Base-by-base conservation (phyloP, 2,329 filamentous ascomycete genomes). In the Didymella exigua region DNA sequence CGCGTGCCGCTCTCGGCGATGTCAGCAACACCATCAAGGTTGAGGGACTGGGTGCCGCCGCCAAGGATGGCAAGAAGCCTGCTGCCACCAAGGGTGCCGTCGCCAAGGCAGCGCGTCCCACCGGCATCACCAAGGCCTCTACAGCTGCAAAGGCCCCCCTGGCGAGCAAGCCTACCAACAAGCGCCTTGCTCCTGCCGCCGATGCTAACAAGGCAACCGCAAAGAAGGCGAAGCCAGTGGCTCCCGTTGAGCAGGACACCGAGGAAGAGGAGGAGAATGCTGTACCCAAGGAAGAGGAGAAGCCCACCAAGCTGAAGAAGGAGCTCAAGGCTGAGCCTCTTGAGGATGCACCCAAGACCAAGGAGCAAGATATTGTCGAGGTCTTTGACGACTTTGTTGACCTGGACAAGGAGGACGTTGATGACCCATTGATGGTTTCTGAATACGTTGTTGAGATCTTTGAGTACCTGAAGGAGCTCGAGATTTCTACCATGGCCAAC, bases 371-470 rank as follows among this genome's bases (percentile, higher is more conserved):
- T 14, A 68, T 73, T 16, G 56, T 65, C 34, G 55, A 61, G 36
- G 24, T 72, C 70, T 47, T 59, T 57, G 52, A 76, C 56, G 64
- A 76, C 31, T 59, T 59, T 9, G 73, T 82, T 19, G 82, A 95
- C 66, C 82, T 97, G 26, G 95, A 98, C 71, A 82, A 81, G 44
- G 95, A 98, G 75, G 95, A 99, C 68, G 75, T 89, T 45, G 91
- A 96, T 64, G 95, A 99, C 71, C 96, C 96, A 23, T 83, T 97
- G 67, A 98, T 99, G 95, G 95, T 96, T 61, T 91, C 95, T 46
- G 95, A 98, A 76, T 99, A 99, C 70, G 93, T 96, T 44, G 89
- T 89, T 56, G 95, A 99, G 73, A 98, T 99, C 72, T 98, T 98
- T 72, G 92, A 97, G 65, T 98, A 99, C 77, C 84, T 98, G 62